phyloP scores from a whole-genome alignment of 805 yeast genomes.

The Starmerella bombicola region DNA sequence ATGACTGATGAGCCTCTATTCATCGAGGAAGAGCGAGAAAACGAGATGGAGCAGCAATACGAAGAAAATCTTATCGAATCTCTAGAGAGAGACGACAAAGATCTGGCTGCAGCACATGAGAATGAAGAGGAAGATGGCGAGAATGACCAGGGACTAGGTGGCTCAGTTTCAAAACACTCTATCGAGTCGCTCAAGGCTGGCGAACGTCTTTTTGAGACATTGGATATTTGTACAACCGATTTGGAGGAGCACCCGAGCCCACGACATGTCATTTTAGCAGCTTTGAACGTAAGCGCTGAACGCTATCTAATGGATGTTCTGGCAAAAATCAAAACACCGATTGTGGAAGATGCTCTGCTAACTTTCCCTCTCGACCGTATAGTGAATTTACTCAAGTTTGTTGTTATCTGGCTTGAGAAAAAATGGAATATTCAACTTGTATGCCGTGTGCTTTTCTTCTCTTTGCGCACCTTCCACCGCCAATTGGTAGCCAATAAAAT shows the following conservation, averaged over 20 bases:
- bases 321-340: slow-evolving; percentile 61
- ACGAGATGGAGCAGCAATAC: slow-evolving; percentile 83
- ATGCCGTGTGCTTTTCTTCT: slow-evolving; percentile 63
- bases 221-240: slow-evolving; percentile 70
- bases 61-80: slow-evolving; percentile 68
- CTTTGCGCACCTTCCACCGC: slow-evolving; percentile 58
- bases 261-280: slow-evolving; percentile 59
- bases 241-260: slow-evolving; percentile 32
- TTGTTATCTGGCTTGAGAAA: slow-evolving; percentile 56
- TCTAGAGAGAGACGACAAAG: slow-evolving; percentile 35
- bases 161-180: slow-evolving; percentile 65
- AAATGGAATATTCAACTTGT: slow-evolving; percentile 46
- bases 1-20: slow-evolving; percentile 93
- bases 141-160: slow-evolving; percentile 37
- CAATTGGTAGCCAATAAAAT: slow-evolving; percentile 47
- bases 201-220: slow-evolving; percentile 81
- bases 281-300: slow-evolving; percentile 59
- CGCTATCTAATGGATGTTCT: slow-evolving; percentile 66
- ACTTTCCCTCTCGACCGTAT: slow-evolving; percentile 85
- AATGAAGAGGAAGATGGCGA: slow-evolving; percentile 32
- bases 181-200: slow-evolving; percentile 89
- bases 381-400: slow-evolving; percentile 52
- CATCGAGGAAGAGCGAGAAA: slow-evolving; percentile 90
- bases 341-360: slow-evolving; percentile 81
- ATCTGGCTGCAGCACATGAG: slow-evolving; percentile 1